Percentiles rank a stretch among this genome's conserved stretches.
Conservation (phyloP, 768 basidiomycete genomes). For the Lactifluus pinguis region DNA sequence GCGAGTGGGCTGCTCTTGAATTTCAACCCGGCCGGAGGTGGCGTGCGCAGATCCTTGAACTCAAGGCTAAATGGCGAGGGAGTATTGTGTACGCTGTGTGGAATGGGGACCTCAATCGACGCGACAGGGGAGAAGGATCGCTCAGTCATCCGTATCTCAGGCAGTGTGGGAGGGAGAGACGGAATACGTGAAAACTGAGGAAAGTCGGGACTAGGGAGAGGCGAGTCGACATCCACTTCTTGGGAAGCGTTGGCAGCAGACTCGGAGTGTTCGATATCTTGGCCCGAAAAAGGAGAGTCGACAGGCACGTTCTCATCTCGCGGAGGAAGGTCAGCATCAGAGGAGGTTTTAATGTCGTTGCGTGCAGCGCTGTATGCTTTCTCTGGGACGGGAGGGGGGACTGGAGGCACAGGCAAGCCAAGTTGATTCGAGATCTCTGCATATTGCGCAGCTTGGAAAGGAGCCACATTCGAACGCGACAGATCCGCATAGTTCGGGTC, state of each 20-base stretch:
- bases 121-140: slow-evolving; percentile 35
- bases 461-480: slow-evolving; percentile 58
- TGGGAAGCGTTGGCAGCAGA: neutral
- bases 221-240: slow-evolving; percentile 18
- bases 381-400: slow-evolving; percentile 20
- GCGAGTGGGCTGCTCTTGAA: slow-evolving; percentile 19
- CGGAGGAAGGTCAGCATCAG: neutral
- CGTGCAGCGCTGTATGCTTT: slow-evolving; percentile 20
- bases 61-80: slow-evolving; percentile 24
- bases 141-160: slow-evolving; percentile 40
- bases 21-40: slow-evolving; percentile 18
- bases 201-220: slow-evolving; percentile 25
- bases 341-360: neutral
- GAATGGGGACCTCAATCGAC: slow-evolving; percentile 23
- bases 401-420: slow-evolving; percentile 26
- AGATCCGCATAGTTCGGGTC: slow-evolving; percentile 53
- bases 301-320: slow-evolving; percentile 10
- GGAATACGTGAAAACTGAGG: slow-evolving; percentile 35
- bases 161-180: slow-evolving; percentile 44
- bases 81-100: slow-evolving; percentile 11
- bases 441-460: slow-evolving; percentile 70
- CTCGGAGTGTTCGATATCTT: neutral
- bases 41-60: slow-evolving; percentile 17
- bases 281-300: slow-evolving; percentile 27
- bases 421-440: slow-evolving; percentile 56